Base-by-base conservation (phyloP, 2,329 filamentous ascomycete species). In the Penicillium griseofulvum region DNA sequence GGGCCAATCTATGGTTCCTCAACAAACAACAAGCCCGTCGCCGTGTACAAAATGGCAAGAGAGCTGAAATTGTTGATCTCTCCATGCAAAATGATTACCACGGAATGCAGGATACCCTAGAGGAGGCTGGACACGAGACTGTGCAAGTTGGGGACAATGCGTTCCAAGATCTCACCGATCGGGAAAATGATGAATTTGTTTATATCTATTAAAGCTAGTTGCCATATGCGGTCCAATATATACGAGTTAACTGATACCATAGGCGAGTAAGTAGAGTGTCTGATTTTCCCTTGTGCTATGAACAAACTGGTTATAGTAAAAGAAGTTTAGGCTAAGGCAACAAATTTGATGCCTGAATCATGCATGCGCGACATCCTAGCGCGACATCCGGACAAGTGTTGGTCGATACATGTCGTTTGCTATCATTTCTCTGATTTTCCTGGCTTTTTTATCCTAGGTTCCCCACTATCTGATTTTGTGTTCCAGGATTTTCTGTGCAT, bases 141-240 rank as follows among this genome's bases (percentile, higher is more conserved):
- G 38, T 57, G 6, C 64, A 66, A 34, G 57, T 81, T 19, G 81
- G 82, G 6, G 76, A 80, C 16, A 77, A 81, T 44, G 81, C 80
- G 0, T 81, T 83, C 47, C 68, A 81, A 59, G 86, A 89, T 70
- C 61, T 87, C 60, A 87, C 86, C 0, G 86, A 89, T 68, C 71
- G 80, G 19, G 74, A 85, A 73, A 89, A 88, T 62, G 84, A 89
- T 54, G 85, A 88, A 64, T 88, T 88, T 71, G 79, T 87, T 16
- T 87, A 84, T 69, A 78, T 85, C 44, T 85, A 85, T 62, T 84
- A 46, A 49, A 19, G 4, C 10, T 11, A 9, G 33, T 16, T 6
- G 14, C 9, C 3, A 17, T 24, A n/a, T 17, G 17, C 3, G 16
- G 17, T 33, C 14, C 11, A 47, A 36, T 37, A 14, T 26, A 36